Evolutionary conservation across 2,329 filamentous ascomycete genomes (phyloP), one percentile per base, ranked within the genome.

Genomic region (Colletotrichum aenigma): DNA sequence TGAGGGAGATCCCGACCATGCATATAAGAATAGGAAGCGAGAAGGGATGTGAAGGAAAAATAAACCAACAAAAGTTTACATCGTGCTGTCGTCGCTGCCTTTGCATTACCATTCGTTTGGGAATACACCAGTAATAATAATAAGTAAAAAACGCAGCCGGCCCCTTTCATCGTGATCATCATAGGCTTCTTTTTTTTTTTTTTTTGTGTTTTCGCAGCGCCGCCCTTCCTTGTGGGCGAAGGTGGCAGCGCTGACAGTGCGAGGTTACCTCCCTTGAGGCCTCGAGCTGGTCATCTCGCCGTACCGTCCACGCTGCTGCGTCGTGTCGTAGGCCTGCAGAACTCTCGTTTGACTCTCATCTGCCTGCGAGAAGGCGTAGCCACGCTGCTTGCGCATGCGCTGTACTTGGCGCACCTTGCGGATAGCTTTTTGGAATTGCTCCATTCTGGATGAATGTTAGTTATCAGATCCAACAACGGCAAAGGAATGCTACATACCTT

Each of bases 401-500:
- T 98, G 97, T 55, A 98, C 97, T 86, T 99, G 97, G 67, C 97
- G 93, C 69, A 99, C 97, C 87, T 99, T 99, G 81, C 97, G 94
- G 82, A 99, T 98, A 26, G 97, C 97, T 87, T 99, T 99, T 87
- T 99, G 97, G 89, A 99, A 99, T 86, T 99, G 97, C 83, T 99
- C 97, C 97, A 99, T 99, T 82, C 95, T 96, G 78, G 3, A 52
- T 34, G n/a, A 26, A 52, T 67, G 73, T 81, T 32, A 82, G 66
- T 67, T 7, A 0, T 21, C 6, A 52, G 32, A 52, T 48, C n/a
- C 16, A 9, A n/a, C 9, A 70, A 48, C 16, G 16, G 15, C 12
- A 43, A 18, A 5, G 55, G 8, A 28, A 7, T 21, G 12, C 21
- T 66, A 88, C 90, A 79, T 91, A 96, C 95, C 97, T 93, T 77